Evolutionary conservation across 2,329 filamentous ascomycete genomes (phyloP).

Genomic region (Bipolaris bicolor): DNA sequence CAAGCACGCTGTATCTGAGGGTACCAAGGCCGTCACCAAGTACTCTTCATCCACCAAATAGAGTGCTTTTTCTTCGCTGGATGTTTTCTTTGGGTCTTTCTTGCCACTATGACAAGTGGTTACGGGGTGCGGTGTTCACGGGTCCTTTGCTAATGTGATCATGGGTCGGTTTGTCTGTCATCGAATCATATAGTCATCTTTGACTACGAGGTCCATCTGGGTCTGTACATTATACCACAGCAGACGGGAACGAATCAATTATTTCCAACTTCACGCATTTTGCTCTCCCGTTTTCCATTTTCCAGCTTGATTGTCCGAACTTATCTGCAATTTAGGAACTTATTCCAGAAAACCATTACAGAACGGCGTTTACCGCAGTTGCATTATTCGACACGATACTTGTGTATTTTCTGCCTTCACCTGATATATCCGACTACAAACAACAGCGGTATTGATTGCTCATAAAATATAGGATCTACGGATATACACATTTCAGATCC

Average conservation of each 20-base stretch:
- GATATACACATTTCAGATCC: constrained; percentile 21
- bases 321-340: not conserved
- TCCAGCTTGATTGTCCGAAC: not conserved
- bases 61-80: constrained; percentile 52
- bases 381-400: no score
- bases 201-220: constrained; percentile 48
- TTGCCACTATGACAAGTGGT: constrained; percentile 55
- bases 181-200: constrained; percentile 47
- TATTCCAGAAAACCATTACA: not conserved
- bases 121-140: constrained; percentile 52
- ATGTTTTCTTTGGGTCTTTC: constrained; percentile 60
- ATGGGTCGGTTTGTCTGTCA: constrained; percentile 56
- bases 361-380: no score
- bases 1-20: constrained; percentile 99
- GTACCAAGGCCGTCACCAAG: constrained; percentile 99
- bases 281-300: not conserved
- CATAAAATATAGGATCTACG: constrained; percentile 8
- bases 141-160: constrained; percentile 59
- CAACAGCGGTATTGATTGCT: constrained; percentile 2
- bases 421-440: not conserved
- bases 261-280: constrained; percentile 44
- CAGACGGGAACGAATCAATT: constrained; percentile 51
- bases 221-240: constrained; percentile 53
- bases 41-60: constrained; percentile 99
- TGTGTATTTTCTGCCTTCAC: not conserved